These are phyloP conservation scores for Potentilla sterilis DNA, from an alignment of 306 rosid species.

Conservation along the genomic window DNA sequence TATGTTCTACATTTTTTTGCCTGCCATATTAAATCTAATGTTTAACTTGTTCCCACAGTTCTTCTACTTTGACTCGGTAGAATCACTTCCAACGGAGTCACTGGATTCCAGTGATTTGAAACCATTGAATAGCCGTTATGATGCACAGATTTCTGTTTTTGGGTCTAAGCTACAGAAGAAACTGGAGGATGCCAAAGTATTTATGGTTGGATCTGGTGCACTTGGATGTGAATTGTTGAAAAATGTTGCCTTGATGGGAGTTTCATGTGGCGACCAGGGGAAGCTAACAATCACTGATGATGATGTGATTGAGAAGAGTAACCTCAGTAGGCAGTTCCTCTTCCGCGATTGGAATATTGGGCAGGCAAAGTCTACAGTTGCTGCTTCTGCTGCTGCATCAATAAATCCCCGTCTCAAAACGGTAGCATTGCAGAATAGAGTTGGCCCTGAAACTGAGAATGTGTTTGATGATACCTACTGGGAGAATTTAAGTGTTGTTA, in stretches of 20 bases:
- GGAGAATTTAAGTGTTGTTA: conserved; percentile 70
- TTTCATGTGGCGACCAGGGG: conserved; percentile 76
- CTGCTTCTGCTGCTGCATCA: conserved; percentile 76
- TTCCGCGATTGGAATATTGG: conserved; percentile 99
- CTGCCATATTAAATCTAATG: conserved; percentile 21
- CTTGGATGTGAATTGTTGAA: conserved; percentile 90
- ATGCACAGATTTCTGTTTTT: conserved; percentile 97
- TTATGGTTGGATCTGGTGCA: conserved; percentile 97
- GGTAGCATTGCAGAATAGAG: conserved; percentile 79
- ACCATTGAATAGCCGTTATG: conserved; percentile 84
- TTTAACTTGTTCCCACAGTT: conserved; percentile 50
- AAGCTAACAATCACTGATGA: conserved; percentile 88
- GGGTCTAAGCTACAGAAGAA: conserved; percentile 88
- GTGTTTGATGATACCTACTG: conserved; percentile 72
- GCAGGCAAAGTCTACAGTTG: conserved; percentile 92
- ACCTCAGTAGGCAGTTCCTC: conserved; percentile 94
- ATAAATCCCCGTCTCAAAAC: conserved; percentile 58
- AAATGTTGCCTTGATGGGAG: conserved; percentile 95
- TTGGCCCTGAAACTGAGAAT: conserved; percentile 78
- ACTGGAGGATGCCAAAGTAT: conserved; percentile 73
- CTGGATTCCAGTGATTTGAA: conserved; percentile 69
- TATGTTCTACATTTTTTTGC: background rate
- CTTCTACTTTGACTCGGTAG: conserved; percentile 93
- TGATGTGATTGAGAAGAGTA: conserved; percentile 98
- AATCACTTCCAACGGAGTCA: conserved; percentile 87